Conservation (phyloP, 2,329 filamentous ascomycete species). For the Penicillium sp. region DNA sequence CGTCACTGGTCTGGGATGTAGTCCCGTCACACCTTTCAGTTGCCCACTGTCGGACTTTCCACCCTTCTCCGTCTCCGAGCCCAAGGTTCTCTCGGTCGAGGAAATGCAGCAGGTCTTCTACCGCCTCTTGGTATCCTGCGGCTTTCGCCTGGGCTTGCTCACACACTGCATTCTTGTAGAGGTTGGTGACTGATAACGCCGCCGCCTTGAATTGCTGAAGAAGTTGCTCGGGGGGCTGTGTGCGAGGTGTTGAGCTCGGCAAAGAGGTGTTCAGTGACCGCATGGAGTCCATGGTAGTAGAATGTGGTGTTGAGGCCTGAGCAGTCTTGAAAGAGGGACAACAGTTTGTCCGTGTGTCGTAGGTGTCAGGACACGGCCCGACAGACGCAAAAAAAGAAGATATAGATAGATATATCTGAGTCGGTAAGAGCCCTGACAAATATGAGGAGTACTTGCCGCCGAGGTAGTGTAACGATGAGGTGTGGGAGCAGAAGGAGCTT, state of each 20-base stretch:
- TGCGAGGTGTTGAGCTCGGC: slow-evolving; percentile 53
- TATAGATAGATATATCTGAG: not conserved
- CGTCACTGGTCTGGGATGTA: slow-evolving; percentile 41
- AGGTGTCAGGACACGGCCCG: not conserved
- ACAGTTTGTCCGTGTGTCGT: not conserved
- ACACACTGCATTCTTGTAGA: slow-evolving; percentile 87
- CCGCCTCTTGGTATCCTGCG: slow-evolving; percentile 89
- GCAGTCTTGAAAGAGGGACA: not conserved
- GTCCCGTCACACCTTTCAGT: slow-evolving; percentile 49
- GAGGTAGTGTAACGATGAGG: not conserved
- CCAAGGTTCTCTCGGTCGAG: slow-evolving; percentile 81
- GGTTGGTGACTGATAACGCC: slow-evolving; percentile 89
- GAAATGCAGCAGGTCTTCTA: slow-evolving; percentile 85
- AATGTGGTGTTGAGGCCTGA: not conserved
- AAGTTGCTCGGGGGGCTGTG: slow-evolving; percentile 57
- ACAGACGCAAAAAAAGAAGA: not conserved
- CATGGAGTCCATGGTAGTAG: slow-evolving; percentile 62
- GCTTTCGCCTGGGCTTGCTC: slow-evolving; percentile 73
- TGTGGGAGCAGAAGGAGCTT: not conserved
- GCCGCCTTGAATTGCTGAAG: slow-evolving; percentile 90
- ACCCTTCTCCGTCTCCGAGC: slow-evolving; percentile 75
- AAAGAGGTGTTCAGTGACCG: slow-evolving; percentile 63
- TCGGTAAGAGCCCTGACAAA: not conserved
- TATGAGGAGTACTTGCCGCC: not conserved
- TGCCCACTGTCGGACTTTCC: slow-evolving; percentile 63